A percentile compares a stretch with the other conserved stretches of the same genome.
These are phyloP conservation scores for Martiniozyma abietophila DNA, from an alignment of 805 yeast species.

Conservation along the genomic window DNA sequence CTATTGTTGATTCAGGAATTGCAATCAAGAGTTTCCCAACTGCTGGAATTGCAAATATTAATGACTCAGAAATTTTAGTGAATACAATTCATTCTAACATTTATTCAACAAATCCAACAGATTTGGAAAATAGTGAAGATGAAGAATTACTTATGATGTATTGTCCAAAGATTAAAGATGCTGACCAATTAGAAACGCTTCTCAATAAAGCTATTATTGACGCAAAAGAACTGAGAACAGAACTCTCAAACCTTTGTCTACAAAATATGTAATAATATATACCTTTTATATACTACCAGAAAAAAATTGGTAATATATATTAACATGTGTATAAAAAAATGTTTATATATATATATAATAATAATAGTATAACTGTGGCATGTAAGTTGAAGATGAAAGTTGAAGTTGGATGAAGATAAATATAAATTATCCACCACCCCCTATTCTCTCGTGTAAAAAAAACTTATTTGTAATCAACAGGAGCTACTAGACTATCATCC, in stretches of 20 bases:
- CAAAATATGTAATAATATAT: constrained; percentile 8
- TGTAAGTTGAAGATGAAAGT: too few relatives aligned
- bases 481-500: too few relatives aligned
- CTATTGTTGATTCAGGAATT: constrained; percentile 77
- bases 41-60: constrained; percentile 31
- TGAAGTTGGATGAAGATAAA: too few relatives aligned
- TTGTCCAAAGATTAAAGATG: constrained; percentile 33
- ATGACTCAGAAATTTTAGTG: constrained; percentile 17
- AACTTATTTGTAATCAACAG: too few relatives aligned
- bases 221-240: constrained; percentile 36
- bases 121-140: constrained; percentile 27
- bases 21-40: constrained; percentile 73
- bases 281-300: too few relatives aligned
- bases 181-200: constrained; percentile 22
- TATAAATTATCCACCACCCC: too few relatives aligned
- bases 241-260: constrained; percentile 36
- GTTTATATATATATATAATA: too few relatives aligned
- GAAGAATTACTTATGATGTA: constrained; percentile 49
- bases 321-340: too few relatives aligned
- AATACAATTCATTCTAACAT: constrained; percentile 26
- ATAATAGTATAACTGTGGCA: too few relatives aligned
- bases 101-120: constrained; percentile 8
- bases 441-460: too few relatives aligned
- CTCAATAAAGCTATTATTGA: constrained; percentile 28
- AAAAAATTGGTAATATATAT: too few relatives aligned